Base-by-base conservation (phyloP, 345 rosid genomes). In the Pelargonium nanum region DNA sequence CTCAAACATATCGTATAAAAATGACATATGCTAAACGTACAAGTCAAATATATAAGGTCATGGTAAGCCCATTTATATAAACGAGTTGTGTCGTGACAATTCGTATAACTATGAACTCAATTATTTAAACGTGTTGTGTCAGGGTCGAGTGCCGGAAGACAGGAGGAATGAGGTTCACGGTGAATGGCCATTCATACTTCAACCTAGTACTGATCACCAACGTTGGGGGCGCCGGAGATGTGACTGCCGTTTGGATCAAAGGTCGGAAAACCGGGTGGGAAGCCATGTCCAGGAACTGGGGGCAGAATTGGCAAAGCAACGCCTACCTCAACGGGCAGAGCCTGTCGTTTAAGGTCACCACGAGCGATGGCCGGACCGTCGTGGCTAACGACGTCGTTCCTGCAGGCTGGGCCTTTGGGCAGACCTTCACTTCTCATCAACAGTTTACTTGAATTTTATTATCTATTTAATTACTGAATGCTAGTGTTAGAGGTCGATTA, bases 271-370 rank as follows among this genome's bases (percentile, higher is more conserved):
- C 64, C 19, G 59, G 72, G 1, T 69, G 72, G 72, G 68, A 63
- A 69, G 56, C 20, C 1, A 63, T 69, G 72, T 63, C 68, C 22
- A 58, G 64, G 32, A 69, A 69, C 40, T 69, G 72, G 72, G 72
- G 72, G 53, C 72, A 69, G 53, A 69, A 69, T n/a, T 63, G 72
- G 72, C 72, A 69, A 51, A 63, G 68, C 63, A 69, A 69, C 21
- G 52, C 68, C n/a, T 69, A 62, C 59, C 72, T 69, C 30, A 69
- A 63, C 32, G 72, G 72, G 22, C 68, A 69, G 63, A 26, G 64
- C 20, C 72, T 69, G 45, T 69, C 72, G 30, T 69, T 69, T 55
- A 40, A 20, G 64, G 64, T 69, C 60, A 63, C 64, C 22, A 69
- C 64, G 2, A 63, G 72, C 23, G 60, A 64, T 40, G 68, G 68